Evolutionary conservation across 1,139 yeast species (phyloP), one percentile per base, ranked within the genome.

Genomic region (Kodamaea sp.): DNA sequence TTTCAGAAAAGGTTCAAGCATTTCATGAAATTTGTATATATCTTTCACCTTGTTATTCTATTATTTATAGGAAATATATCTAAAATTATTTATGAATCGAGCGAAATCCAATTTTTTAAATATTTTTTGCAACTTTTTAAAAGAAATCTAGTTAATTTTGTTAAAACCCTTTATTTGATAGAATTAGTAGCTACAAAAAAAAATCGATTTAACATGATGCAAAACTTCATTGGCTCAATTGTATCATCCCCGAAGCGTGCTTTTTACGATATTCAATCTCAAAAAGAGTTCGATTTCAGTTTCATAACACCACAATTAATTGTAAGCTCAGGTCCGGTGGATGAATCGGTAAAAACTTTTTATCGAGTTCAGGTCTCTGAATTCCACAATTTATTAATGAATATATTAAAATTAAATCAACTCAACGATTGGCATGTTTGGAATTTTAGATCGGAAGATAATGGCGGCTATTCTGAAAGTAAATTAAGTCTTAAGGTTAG

Each of bases 301-400:
- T 82, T 82, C 48, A 69, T 88, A 26, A 72, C 82, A 0, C 73
- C 79, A 0, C 71, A 70, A 38, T 44, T 87, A 8, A 73, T 84
- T 20, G 94, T 84, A 2, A 75, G 87, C 40, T 79, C 96, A 0
- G 84, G 84, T 51, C 96, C 96, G 0, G 78, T 81, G 0, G 63
- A 65, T 34, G 60, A 60, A 33, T 58, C 54, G 32, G 59, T 73
- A 9, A 68, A 73, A 44, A 58, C 70, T 15, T 58, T 75, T 43
- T 84, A 79, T 56, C 68, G 88, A 32, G 79, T 80, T 46, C 71
- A 77, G 20, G 59, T 83, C 2, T 49, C 51, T 0, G 83, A 78
- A 43, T 58, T 88, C 24, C 4, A n/a, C 7, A 31, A 15, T 1
- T 37, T 38, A 38, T 40, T 40, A 64, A 75, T 0, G 52, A 54